These are phyloP conservation scores for Deakozyma indianensis DNA, from an alignment of 805 yeast species.

Conservation along the genomic window DNA sequence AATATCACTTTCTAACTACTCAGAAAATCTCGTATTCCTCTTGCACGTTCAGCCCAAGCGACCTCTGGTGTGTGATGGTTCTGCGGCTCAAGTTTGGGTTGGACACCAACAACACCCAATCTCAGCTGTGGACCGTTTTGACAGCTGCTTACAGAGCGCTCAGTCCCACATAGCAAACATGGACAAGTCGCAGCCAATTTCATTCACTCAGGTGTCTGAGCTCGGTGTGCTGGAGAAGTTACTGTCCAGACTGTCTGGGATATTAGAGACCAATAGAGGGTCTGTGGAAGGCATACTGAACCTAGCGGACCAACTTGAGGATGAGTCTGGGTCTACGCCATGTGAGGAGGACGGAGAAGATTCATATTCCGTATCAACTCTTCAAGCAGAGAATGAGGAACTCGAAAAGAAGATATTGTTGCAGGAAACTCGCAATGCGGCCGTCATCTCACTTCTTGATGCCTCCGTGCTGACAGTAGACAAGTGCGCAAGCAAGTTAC, in stretches of 20 bases:
- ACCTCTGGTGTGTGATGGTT: too few species aligned
- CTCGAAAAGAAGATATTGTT: not conserved
- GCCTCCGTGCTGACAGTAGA: not conserved
- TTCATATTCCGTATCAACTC: not conserved
- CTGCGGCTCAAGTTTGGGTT: too few species aligned
- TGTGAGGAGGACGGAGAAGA: not conserved
- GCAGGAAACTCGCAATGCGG: not conserved
- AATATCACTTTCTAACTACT: too few species aligned
- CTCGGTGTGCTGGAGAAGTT: not conserved
- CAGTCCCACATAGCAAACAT: too few species aligned
- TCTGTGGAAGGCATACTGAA: not conserved
- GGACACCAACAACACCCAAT: too few species aligned
- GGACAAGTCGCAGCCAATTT: not conserved
- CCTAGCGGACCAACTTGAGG: not conserved
- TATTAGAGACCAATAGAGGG: not conserved
- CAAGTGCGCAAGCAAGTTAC: not conserved
- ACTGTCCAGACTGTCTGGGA: not conserved
- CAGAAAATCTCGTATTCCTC: too few species aligned
- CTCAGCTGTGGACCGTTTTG: too few species aligned
- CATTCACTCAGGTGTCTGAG: not conserved
- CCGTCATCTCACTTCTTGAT: not conserved
- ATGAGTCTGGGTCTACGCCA: not conserved
- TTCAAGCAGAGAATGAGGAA: not conserved
- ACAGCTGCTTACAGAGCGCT: too few species aligned
- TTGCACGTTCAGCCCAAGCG: too few species aligned